Evolutionary conservation across 257 asterid species (phyloP).

Genomic region (Handroanthus guayacan): DNA sequence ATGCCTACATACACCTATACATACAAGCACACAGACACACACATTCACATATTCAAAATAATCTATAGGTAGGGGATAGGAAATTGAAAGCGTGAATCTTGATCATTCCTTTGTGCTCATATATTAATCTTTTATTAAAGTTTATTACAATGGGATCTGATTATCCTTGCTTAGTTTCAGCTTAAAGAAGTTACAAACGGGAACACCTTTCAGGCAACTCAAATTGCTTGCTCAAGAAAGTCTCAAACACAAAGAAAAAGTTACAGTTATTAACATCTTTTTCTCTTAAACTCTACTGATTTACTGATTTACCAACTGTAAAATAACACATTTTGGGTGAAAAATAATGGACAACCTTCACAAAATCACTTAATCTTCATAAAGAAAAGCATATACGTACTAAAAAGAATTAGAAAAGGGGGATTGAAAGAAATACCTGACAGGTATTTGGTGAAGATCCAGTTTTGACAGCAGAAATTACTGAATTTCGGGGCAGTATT

Average conservation of each 20-base stretch:
- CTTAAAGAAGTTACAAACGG: too few species aligned
- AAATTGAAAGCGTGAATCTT: slow-evolving; percentile 33
- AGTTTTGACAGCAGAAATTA: slow-evolving; percentile 41
- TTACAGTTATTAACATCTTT: not conserved
- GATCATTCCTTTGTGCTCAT: slow-evolving; percentile 9
- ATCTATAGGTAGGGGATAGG: slow-evolving; percentile 2
- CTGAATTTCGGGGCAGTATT: slow-evolving; percentile 45
- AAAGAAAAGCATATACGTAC: not conserved
- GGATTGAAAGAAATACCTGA: slow-evolving; percentile 43
- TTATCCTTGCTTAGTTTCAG: not conserved
- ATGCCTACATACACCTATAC: not conserved
- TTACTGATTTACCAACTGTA: slow-evolving; percentile 6
- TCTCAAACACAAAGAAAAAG: slow-evolving; percentile 11
- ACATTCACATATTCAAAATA: not conserved
- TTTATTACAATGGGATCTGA: not conserved
- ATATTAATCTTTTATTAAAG: slow-evolving; percentile 1
- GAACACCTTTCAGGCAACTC: not conserved
- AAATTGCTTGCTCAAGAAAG: slow-evolving; percentile 27
- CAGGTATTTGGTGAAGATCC: slow-evolving; percentile 30
- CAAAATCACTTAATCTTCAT: slow-evolving; percentile 9
- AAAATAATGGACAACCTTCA: slow-evolving; percentile 13
- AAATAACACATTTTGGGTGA: not conserved
- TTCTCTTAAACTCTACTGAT: not conserved
- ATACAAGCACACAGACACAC: not conserved
- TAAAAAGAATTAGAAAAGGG: not conserved